These are phyloP conservation scores for Panus rudis DNA, from an alignment of 768 basidiomycete species.

Conservation along the genomic window DNA sequence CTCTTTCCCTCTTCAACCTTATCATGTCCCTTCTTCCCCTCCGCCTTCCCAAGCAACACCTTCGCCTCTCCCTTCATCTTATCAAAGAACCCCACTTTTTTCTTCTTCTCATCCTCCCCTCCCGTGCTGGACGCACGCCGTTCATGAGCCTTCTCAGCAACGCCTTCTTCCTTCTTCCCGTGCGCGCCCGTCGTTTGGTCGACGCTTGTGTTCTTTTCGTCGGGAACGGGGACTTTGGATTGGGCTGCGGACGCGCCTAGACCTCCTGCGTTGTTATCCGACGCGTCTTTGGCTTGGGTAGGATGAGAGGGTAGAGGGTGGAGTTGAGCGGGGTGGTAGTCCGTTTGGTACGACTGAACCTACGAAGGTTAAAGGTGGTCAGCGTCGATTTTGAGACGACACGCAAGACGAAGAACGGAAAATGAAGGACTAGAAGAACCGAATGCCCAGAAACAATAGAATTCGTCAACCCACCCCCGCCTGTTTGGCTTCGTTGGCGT, in stretches of 20 bases:
- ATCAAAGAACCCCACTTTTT: slow-evolving; percentile 23
- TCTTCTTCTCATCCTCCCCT: slow-evolving; percentile 11
- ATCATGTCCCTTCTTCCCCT: slow-evolving; percentile 19
- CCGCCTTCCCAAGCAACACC: slow-evolving; percentile 22
- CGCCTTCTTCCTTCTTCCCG: slow-evolving; percentile 13
- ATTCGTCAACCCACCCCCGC: too few relatives aligned
- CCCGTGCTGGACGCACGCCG: background rate
- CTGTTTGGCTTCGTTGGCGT: too few relatives aligned
- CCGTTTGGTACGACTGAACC: slow-evolving; percentile 19
- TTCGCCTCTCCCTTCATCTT: slow-evolving; percentile 27
- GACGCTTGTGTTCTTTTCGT: background rate
- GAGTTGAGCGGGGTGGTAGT: slow-evolving; percentile 21
- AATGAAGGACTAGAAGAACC: background rate
- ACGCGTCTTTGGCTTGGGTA: slow-evolving; percentile 2
- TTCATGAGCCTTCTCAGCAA: slow-evolving; percentile 9
- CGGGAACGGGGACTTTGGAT: too few relatives aligned
- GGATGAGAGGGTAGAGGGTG: slow-evolving; percentile 10
- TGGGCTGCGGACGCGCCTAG: background rate
- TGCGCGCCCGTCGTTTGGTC: slow-evolving; percentile 8
- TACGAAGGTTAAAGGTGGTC: slow-evolving; percentile 1
- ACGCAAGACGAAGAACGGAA: background rate
- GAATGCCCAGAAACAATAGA: background rate
- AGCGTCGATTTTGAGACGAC: background rate
- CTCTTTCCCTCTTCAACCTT: slow-evolving; percentile 22
- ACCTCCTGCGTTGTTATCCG: background rate